Base-by-base conservation (phyloP, 2,329 filamentous ascomycete species). In the Nectriaceae sp. region DNA sequence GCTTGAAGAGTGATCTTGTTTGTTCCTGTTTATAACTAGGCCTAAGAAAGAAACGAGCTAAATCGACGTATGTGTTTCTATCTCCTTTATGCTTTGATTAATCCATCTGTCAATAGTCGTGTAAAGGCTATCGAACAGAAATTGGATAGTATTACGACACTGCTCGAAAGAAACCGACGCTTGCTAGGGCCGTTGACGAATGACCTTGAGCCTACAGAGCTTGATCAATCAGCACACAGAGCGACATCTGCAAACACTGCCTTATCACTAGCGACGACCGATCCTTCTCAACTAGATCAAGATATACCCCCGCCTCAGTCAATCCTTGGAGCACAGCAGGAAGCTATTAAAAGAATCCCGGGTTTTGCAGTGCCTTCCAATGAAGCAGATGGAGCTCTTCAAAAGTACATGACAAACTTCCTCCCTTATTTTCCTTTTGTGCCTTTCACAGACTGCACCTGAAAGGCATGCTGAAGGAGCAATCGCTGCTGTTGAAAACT, bases 361-460 rank as follows among this genome's bases (percentile, higher is more conserved):
- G 26, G 26, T 10, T 31, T 10, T 15, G 15, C 8, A 8, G 26
- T 31, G 15, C 15, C 26, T 31, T 31, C 8, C 15, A 15, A 31
- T 8, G 26, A 31, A 31, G 26, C 26, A 31, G 26, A 31, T 31
- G 26, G 26, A 31, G 26, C 26, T 15, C 26, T 31, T 8, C 26
- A 31, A 15, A 15, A 31, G 15, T 31, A 31, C 26, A 15, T 31
- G 26, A 31, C 26, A 10, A 15, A 31, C 26, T 31, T 31, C 15
- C 26, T 31, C 26, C 40, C 40, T 10, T 22, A 44, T 20, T 48
- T 48, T 20, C 41, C 40, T 15, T 44, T 40, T 33, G 46, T 44
- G 5, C 46, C 46, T 20, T 31, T 31, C 8, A 8, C 26, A 15
- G 26, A 10, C 26, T 31, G 26, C 26, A 31, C 15, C 10, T 31